These are phyloP conservation scores for Polyporus arcularius DNA, from an alignment of 768 basidiomycete genomes.

Conservation along the genomic window DNA sequence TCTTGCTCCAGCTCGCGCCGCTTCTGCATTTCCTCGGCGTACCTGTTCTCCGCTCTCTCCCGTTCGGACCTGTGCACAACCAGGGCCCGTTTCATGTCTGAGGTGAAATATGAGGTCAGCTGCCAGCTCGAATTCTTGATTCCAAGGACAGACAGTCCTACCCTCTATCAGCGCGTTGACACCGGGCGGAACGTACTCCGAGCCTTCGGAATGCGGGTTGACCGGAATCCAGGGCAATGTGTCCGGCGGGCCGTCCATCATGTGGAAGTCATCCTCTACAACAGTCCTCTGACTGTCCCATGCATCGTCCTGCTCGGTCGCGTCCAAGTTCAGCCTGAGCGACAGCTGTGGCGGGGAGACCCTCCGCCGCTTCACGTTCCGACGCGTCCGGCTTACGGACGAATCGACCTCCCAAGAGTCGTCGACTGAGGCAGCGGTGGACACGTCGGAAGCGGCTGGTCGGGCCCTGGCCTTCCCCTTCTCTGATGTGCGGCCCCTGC, in stretches of 20 bases:
- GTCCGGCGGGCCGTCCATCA: conserved; percentile 36
- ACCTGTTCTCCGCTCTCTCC: conserved; percentile 33
- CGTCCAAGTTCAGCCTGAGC: background rate
- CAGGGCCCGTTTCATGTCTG: conserved; percentile 39
- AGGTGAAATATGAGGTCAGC: background rate
- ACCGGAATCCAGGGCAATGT: conserved; percentile 36
- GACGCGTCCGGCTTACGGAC: conserved; percentile 3
- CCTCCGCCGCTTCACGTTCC: conserved; percentile 7
- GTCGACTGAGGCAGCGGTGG: background rate
- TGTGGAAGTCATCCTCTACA: conserved; percentile 29
- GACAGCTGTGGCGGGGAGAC: conserved; percentile 1
- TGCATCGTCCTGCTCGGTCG: background rate
- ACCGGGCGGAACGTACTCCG: conserved; percentile 35
- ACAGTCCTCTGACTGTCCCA: background rate
- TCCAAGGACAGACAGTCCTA: conserved; percentile 20
- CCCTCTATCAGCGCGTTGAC: conserved; percentile 38
- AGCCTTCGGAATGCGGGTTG: conserved; percentile 5
- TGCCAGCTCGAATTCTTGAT: conserved; percentile 7
- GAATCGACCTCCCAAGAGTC: conserved; percentile 1
- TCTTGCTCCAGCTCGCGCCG: conserved; percentile 34
- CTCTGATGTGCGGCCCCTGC: background rate
- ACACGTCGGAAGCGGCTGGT: conserved; percentile 1
- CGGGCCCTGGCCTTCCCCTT: conserved; percentile 9
- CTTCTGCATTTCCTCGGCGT: conserved; percentile 32
- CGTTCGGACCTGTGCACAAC: conserved; percentile 34